phyloP scores from a whole-genome alignment of 176 grass and related monocot species.

The Pharus latifolius region DNA sequence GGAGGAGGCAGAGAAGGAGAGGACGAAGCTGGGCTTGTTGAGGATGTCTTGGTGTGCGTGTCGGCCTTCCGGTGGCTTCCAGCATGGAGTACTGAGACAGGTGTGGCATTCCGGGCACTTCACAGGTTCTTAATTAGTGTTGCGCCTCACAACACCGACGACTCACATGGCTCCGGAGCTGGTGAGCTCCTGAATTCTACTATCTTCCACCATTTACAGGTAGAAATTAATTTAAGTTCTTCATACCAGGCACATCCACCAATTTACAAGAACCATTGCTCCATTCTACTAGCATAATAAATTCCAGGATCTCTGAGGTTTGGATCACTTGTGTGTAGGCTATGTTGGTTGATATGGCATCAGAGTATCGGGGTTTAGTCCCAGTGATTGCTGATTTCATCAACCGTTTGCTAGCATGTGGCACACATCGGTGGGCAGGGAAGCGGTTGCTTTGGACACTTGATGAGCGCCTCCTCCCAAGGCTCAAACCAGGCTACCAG shows the following conservation, averaged over 20 bases:
- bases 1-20: not conserved
- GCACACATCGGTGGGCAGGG: conserved; percentile 38
- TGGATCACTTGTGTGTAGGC: conserved; percentile 40
- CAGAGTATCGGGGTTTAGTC: conserved; percentile 48
- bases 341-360: conserved; percentile 64
- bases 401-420: conserved; percentile 56
- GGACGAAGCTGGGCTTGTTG: conserved; percentile 20
- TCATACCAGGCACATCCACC: conserved; percentile 13
- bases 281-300: not conserved
- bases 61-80: conserved; percentile 75
- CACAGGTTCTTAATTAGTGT: conserved; percentile 50
- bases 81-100: conserved; percentile 68
- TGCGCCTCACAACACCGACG: conserved; percentile 40
- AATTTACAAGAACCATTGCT: not conserved
- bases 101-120: conserved; percentile 63
- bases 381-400: conserved; percentile 66
- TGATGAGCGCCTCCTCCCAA: conserved; percentile 64
- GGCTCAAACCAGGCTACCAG: conserved; percentile 57
- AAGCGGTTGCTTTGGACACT: conserved; percentile 58
- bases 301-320: not conserved
- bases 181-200: conserved; percentile 61
- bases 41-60: conserved; percentile 64
- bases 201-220: conserved; percentile 76
- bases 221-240: conserved; percentile 26
- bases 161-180: conserved; percentile 15